Evolutionary conservation across 345 rosid species (phyloP), one percentile per base, ranked within the genome.

Genomic region (Rhodamnia rubescens): DNA sequence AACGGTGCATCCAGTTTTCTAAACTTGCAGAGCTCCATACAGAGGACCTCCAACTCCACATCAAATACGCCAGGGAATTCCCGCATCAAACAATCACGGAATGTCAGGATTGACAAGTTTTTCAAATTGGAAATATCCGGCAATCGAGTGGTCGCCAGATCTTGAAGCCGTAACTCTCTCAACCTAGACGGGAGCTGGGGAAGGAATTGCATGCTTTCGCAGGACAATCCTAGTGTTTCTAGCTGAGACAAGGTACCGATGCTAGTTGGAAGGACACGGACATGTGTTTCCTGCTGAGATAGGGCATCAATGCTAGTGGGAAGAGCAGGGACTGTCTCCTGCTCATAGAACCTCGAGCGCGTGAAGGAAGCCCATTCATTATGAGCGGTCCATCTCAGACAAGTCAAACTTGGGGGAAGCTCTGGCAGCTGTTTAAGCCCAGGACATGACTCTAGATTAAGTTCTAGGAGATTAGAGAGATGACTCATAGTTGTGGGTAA

Each of bases 21-120:
- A 5, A 57, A 0, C 7, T 0, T 0, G 12, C 29, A 57, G 3
- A 0, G 0, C 0, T 26, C 0, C 0, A 57, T 26, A 2, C 0
- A 1, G 7, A 57, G 8, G 20, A 14, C 5, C 1, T 15, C 42
- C 5, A 4, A 7, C 20, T 59, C 20, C 11, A 2, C 74, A 61
- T 61, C 9, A 61, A 61, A 27, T 27, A 27, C 0, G 3, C 74
- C 27, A 6, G 26, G 14, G 2, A 13, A 24, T 57, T 57, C 61
- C 13, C 13, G 51, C 51, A 24, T 57, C 29, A 7, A 1, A 59
- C 61, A 24, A 4, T 1, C 0, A 0, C 1, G 4, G 26, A 57
- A 57, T 4, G 11, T 11, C 61, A 57, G 26, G 15, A 27, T 57
- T 11, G 29, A 57, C 61, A 57, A 57, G 8, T 54, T 20, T 21